Percentiles rank a stretch among this genome's conserved stretches.
phyloP scores from a whole-genome alignment of 176 grass and related monocot species.

The Carex parvula region DNA sequence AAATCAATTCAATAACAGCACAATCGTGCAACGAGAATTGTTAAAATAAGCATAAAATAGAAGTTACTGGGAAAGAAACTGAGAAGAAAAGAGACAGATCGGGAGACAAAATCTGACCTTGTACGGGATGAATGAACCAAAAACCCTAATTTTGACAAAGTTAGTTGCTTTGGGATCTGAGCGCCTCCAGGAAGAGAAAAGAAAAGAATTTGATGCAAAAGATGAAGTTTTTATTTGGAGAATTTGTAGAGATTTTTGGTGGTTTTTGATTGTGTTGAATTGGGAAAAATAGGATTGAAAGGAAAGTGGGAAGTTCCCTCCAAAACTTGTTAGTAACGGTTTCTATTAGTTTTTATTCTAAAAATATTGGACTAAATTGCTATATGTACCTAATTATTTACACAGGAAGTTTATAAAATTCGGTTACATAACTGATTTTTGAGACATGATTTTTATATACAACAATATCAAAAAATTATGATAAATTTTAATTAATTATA shows the following conservation, averaged over 20 bases:
- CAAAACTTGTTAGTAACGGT: slow-evolving; percentile 19
- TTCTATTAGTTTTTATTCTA: not conserved
- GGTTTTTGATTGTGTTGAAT: not conserved
- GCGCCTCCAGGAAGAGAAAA: not conserved
- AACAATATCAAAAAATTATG: not conserved
- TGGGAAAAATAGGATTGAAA: not conserved
- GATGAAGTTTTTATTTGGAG: not conserved
- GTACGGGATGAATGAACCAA: not conserved
- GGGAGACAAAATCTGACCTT: slow-evolving; percentile 14
- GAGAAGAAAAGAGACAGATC: slow-evolving; percentile 16
- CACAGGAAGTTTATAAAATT: not conserved
- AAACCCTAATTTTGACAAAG: slow-evolving; percentile 18
- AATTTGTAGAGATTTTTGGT: not conserved
- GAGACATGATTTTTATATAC: not conserved
- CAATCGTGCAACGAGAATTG: slow-evolving; percentile 9
- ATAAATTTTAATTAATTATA: not conserved
- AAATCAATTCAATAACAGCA: not conserved
- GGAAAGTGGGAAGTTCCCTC: slow-evolving; percentile 6
- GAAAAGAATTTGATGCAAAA: not conserved
- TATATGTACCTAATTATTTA: not conserved
- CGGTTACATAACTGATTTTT: not conserved
- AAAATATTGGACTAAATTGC: not conserved
- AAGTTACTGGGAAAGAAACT: not conserved
- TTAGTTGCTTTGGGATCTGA: not conserved
- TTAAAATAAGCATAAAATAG: not conserved